Evolutionary conservation across 2,329 filamentous ascomycete genomes (phyloP), one percentile per base, ranked within the genome.

Genomic region (Fusarium oligoseptatum): DNA sequence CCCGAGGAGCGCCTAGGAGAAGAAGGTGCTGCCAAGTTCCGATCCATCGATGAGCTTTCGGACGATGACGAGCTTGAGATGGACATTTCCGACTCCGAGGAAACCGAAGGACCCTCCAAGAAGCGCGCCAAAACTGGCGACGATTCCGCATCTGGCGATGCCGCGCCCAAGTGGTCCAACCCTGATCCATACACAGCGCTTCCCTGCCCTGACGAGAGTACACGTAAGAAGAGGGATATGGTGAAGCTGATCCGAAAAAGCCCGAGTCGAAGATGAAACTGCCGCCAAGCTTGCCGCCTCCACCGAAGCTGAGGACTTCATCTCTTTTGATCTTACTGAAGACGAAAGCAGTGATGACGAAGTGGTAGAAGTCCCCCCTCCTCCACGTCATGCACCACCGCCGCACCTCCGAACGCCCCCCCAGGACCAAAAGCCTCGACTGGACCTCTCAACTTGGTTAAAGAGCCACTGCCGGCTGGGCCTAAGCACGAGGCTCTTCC

Each of bases 221-320:
- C 90, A 43, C 88, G 89, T 22, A 97, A 97, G 83, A 95, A 93
- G 82, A 92, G 91, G 76, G 95, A 98, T 75, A 92, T 98, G 43
- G 94, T 98, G 39, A 94, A 97, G 79, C 84, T 98, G 70, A 98
- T 98, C 76, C 92, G 95, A 76, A 98, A 98, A 98, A 80, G 94
- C 95, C 3, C 94, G 95, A 57, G 87, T 95, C 37, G 90, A 92
- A 41, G 84, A 86, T 4, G 82, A 84, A 12, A 27, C 45, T 7
- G 80, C 84, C 11, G 84, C 86, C 29, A 86, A 88, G 34, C 82
- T 86, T 0, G 84, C 86, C 12, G 84, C 88, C 1, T 87, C 91
- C 24, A 86, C 88, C 1, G 88, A 92, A 56, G 87, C 88, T 24
- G 92, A 93, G 67, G 96, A 99, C 76, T 98, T 98, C 80, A 98